phyloP scores from a whole-genome alignment of 257 asterid genomes.

The Gentiana macrophylla region DNA sequence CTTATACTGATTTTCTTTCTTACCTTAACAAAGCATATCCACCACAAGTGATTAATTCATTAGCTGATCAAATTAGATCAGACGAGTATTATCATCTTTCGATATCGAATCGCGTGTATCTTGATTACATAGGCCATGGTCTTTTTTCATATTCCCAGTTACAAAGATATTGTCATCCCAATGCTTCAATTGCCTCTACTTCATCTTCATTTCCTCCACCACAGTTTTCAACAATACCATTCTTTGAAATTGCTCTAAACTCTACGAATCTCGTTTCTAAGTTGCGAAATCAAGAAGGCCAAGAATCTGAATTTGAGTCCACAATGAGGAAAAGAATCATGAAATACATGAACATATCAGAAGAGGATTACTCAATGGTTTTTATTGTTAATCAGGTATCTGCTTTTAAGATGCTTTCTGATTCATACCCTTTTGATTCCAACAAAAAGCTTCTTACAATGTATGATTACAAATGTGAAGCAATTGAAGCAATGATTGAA shows the following conservation, averaged over 20 bases:
- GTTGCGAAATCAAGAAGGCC: conserved; percentile 26
- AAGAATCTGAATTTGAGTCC: conserved; percentile 37
- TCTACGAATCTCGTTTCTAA: conserved; percentile 32
- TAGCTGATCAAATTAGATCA: conserved; percentile 49
- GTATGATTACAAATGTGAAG: conserved; percentile 60
- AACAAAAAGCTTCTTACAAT: conserved; percentile 37
- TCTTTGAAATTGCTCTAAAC: conserved; percentile 42
- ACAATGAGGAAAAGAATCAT: conserved; percentile 38
- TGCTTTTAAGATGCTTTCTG: conserved; percentile 58
- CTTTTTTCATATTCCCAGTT: conserved; percentile 57
- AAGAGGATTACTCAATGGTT: conserved; percentile 55
- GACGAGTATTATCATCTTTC: conserved; percentile 48
- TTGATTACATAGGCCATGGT: conserved; percentile 76
- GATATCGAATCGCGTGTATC: conserved; percentile 35
- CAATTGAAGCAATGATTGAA: conserved; percentile 37
- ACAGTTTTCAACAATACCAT: conserved; percentile 14
- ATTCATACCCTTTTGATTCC: conserved; percentile 52
- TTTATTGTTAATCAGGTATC: conserved; percentile 68
- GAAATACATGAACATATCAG: conserved; percentile 54
- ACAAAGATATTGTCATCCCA: conserved; percentile 11
- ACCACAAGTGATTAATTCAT: conserved; percentile 23
- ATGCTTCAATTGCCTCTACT: conserved; percentile 25
- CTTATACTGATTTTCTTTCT: conserved; percentile 18
- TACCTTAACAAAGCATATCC: conserved; percentile 30
- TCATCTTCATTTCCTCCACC: conserved; percentile 21